Percentiles rank a stretch among this genome's conserved stretches.
Evolutionary conservation across 345 rosid species (phyloP).

Genomic region (Cochlearia excelsa): DNA sequence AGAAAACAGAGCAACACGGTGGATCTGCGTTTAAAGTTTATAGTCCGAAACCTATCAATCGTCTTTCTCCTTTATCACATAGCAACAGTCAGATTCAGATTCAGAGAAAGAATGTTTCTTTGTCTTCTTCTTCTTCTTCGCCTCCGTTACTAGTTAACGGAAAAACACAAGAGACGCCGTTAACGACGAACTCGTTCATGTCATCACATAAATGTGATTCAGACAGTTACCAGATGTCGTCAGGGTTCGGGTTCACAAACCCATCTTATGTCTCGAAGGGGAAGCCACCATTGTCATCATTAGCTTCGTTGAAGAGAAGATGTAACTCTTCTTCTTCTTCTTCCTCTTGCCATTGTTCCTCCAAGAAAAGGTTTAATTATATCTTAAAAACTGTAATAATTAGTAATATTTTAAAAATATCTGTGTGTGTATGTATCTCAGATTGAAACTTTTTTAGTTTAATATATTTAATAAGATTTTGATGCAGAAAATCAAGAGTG

Average conservation of each 20-base stretch:
- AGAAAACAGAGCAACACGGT: conserved; percentile 29
- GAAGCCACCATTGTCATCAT: conserved; percentile 61
- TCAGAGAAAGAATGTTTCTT: conserved; percentile 20
- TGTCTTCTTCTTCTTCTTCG: conserved; percentile 14
- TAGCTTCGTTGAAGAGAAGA: conserved; percentile 58
- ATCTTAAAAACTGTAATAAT: background rate
- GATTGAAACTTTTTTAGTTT: background rate
- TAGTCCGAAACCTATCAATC: conserved; percentile 63
- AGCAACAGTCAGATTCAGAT: conserved; percentile 8
- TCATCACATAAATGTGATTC: conserved; percentile 76
- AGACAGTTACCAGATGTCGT: conserved; percentile 54
- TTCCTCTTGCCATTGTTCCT: conserved; percentile 83
- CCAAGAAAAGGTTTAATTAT: conserved; percentile 69
- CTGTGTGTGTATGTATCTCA: background rate
- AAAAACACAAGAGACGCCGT: conserved; percentile 12
- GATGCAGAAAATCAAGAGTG: conserved; percentile 54
- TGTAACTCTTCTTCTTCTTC: conserved; percentile 75
- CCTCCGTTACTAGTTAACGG: conserved; percentile 15
- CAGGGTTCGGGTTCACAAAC: conserved; percentile 64
- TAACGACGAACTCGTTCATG: conserved; percentile 60
- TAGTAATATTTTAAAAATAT: conserved; percentile 1
- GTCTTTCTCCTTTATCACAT: conserved; percentile 74
- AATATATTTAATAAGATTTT: too few relatives aligned
- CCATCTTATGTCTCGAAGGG: conserved; percentile 55
- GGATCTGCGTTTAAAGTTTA: conserved; percentile 66